These are phyloP conservation scores for Irpex sp. DNA, from an alignment of 1,284 basidiomycete species.

Conservation along the genomic window DNA sequence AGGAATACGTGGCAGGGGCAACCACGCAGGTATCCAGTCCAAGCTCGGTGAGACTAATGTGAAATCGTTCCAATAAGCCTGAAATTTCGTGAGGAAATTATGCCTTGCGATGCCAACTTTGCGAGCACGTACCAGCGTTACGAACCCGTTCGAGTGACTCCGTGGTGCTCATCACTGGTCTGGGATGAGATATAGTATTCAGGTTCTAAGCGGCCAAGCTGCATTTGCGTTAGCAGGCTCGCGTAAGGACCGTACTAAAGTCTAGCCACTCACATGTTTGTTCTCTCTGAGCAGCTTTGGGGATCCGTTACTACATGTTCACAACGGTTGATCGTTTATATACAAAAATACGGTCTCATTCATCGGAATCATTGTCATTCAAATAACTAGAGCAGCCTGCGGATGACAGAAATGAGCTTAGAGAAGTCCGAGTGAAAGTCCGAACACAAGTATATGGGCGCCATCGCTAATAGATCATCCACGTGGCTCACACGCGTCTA, in stretches of 20 bases:
- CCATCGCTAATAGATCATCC: neutral
- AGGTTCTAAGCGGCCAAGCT: no score
- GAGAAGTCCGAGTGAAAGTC: neutral
- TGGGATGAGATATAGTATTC: neutral
- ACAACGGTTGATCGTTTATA: no score
- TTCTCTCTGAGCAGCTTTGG: no score
- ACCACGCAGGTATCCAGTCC: constrained; percentile 32
- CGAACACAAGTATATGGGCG: neutral
- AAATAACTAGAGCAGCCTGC: neutral
- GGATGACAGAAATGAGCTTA: neutral
- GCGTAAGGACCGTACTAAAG: no score
- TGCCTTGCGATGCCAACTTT: no score
- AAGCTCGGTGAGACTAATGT: constrained; percentile 28
- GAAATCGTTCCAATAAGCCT: constrained; percentile 33
- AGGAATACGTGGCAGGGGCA: constrained; percentile 27
- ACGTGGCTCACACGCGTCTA: neutral
- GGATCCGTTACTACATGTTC: no score
- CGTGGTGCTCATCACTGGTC: neutral
- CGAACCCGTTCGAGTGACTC: neutral
- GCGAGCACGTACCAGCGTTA: neutral
- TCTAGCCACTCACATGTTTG: no score
- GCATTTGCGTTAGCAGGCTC: no score
- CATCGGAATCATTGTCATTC: no score
- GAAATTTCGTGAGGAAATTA: neutral
- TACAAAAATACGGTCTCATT: no score